Evolutionary conservation across 108 stramenopile genomes (phyloP), one percentile per base, ranked within the genome.

Genomic region (Fistulifera pelliculosa): DNA sequence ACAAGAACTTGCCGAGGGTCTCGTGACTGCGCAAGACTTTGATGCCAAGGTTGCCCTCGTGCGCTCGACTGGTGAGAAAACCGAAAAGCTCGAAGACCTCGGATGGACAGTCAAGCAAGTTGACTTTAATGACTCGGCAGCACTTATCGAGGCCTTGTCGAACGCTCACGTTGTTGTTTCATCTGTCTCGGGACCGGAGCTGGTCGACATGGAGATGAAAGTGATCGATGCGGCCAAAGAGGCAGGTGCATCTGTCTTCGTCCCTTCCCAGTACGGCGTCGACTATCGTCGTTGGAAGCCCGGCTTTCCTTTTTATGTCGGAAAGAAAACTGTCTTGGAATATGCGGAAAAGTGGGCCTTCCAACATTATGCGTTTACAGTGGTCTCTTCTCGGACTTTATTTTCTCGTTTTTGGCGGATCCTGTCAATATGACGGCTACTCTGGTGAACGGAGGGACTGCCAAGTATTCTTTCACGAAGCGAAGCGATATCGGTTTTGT

Each of bases 221-320:
- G 8, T 64, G 11, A 49, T 64, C 18, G 12, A 58, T 19, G 63
- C 63, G 1, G 44, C 56, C 24, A 64, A 64, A 40, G 27, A 23
- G 13, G 44, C 44, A 2, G 63, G 63, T 18, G 63, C 42, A 7
- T 48, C 63, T 10, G 27, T 64, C 31, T 64, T 47, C 31, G 63
- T 64, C 6, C 56, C 63, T 27, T 64, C 63, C 4, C 56, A 64
- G 56, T 64, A 59, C 58, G 63, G 63, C 4, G 21, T 56, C 22
- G 63, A 64, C 35, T 19, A 49, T 47, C 56, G 57, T 47, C 56
- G 56, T 7, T 64, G 63, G 54, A 39, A 22, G 28, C 22, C 11
- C 26, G 25, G 54, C 47, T 58, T 64, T 58, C 63, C 18, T 17
- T 64, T n/a, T 38, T 49, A 47, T 13, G 31, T 27, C 13, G 56